phyloP scores from a whole-genome alignment of 495 filamentous ascomycete species.

The Penicillium longicatenatum region DNA sequence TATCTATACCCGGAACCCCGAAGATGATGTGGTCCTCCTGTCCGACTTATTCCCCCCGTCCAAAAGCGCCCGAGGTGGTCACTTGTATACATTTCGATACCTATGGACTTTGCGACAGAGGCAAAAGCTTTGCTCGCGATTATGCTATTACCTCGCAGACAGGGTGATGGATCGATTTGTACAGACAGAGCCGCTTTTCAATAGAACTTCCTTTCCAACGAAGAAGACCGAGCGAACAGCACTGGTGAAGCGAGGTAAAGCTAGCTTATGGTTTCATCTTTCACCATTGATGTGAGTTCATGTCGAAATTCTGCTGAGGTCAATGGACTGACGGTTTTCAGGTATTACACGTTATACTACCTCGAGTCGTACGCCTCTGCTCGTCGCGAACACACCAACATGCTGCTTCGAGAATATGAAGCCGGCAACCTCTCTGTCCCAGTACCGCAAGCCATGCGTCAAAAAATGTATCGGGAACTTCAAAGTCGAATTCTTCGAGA shows the following conservation, averaged over 20 bases:
- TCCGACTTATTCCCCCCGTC: slow-evolving; percentile 49
- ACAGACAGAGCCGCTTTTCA: slow-evolving; percentile 31
- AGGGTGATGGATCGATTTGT: slow-evolving; percentile 46
- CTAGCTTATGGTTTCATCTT: slow-evolving; percentile 41
- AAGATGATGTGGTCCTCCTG: slow-evolving; percentile 48
- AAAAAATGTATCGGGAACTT: slow-evolving; percentile 40
- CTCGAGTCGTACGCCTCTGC: slow-evolving; percentile 44
- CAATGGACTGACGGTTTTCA: slow-evolving; percentile 13
- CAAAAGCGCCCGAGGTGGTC: slow-evolving; percentile 46
- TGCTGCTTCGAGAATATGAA: slow-evolving; percentile 44
- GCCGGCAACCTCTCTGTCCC: slow-evolving; percentile 42
- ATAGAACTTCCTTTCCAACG: slow-evolving; percentile 37
- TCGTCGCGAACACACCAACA: slow-evolving; percentile 45
- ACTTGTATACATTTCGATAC: slow-evolving; percentile 50
- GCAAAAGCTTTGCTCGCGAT: slow-evolving; percentile 43
- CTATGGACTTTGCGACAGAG: slow-evolving; percentile 38
- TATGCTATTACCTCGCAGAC: slow-evolving; percentile 48
- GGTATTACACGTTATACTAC: slow-evolving; percentile 47
- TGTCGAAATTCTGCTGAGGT: neutral
- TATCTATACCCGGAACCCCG: slow-evolving; percentile 46
- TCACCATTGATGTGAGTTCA: slow-evolving; percentile 44
- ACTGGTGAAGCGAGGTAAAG: slow-evolving; percentile 36
- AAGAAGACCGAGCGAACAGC: slow-evolving; percentile 35
- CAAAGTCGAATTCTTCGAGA: slow-evolving; percentile 44
- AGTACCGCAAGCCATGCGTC: slow-evolving; percentile 35